Evolutionary conservation across 176 grass and related monocot genomes (phyloP).

Genomic region (Ensete ventricosum): DNA sequence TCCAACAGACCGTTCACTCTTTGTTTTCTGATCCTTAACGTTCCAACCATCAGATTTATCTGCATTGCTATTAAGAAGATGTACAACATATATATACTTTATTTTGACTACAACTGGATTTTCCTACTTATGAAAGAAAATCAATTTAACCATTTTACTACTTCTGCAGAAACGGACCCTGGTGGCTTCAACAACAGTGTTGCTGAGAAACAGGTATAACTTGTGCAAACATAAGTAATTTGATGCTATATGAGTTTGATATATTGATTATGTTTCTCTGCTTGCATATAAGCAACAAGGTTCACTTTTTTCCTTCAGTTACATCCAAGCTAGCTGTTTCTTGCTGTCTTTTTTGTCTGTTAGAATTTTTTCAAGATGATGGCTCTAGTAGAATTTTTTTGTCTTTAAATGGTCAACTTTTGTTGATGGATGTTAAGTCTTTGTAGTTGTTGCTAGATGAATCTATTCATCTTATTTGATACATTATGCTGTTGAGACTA

Average conservation of each 20-base stretch:
- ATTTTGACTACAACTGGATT: not conserved
- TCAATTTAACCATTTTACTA: not conserved
- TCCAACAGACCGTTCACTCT: no score
- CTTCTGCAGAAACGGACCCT: slow-evolving; percentile 57
- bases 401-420: not conserved
- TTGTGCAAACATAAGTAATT: slow-evolving; percentile 3
- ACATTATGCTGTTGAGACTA: no score
- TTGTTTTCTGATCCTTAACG: not conserved
- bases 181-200: slow-evolving; percentile 97
- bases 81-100: not conserved
- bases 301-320: not conserved
- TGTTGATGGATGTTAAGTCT: not conserved
- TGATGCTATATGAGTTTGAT: not conserved
- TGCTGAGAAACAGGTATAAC: slow-evolving; percentile 65
- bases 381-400: not conserved
- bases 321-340: not conserved
- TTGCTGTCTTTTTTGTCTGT: not conserved
- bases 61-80: not conserved
- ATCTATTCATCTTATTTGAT: not conserved
- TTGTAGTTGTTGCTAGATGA: not conserved
- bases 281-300: not conserved
- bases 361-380: not conserved
- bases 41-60: not conserved
- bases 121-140: not conserved
- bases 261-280: not conserved